Evolutionary conservation across 768 basidiomycete species (phyloP).

Genomic region (Lentinula detonsa): DNA sequence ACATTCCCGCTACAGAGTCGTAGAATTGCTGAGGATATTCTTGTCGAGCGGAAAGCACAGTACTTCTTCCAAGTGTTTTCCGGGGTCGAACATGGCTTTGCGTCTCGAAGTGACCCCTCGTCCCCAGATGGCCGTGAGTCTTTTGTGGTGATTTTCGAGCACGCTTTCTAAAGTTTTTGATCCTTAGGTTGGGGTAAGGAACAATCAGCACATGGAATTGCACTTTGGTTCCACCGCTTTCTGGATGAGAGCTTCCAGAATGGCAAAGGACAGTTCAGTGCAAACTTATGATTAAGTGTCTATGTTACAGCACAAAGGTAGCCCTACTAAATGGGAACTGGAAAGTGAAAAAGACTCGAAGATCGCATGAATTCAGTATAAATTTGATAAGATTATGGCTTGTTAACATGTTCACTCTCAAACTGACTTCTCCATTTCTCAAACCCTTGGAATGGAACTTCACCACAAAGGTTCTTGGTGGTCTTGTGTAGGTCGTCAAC

Average conservation of each 20-base stretch:
- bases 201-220: slow-evolving; percentile 44
- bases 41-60: slow-evolving; percentile 40
- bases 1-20: slow-evolving; percentile 50
- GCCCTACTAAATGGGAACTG: too few relatives aligned
- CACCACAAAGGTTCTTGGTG: slow-evolving; percentile 31
- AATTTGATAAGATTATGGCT: not conserved
- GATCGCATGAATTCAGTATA: too few relatives aligned
- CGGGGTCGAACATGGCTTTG: slow-evolving; percentile 43
- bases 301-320: not conserved
- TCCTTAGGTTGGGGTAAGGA: slow-evolving; percentile 54
- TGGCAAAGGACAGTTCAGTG: not conserved
- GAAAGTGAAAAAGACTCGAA: too few relatives aligned
- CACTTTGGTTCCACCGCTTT: slow-evolving; percentile 11
- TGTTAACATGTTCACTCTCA: slow-evolving; percentile 19
- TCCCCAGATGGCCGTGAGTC: slow-evolving; percentile 33
- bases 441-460: slow-evolving; percentile 33
- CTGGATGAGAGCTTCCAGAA: not conserved
- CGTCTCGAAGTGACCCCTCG: slow-evolving; percentile 36
- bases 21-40: slow-evolving; percentile 49
- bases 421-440: slow-evolving; percentile 31
- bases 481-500: slow-evolving; percentile 31
- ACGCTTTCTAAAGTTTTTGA: not conserved
- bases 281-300: not conserved
- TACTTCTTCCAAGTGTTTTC: slow-evolving; percentile 59
- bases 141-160: not conserved